phyloP scores from a whole-genome alignment of 2,329 filamentous ascomycete genomes.

The Leptographium wingfieldii region DNA sequence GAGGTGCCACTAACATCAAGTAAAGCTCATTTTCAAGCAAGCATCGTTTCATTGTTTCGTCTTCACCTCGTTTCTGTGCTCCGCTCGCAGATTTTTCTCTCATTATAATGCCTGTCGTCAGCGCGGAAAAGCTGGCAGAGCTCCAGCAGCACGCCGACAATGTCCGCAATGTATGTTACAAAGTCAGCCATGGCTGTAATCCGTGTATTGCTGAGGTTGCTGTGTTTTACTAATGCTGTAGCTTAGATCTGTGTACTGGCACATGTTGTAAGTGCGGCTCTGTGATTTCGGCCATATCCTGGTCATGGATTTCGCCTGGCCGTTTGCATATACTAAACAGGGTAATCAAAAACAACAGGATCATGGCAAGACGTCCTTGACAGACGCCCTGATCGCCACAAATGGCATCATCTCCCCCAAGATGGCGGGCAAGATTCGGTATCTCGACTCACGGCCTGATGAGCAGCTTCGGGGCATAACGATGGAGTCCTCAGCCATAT shows the following conservation, averaged over 20 bases:
- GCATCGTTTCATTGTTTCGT: not conserved
- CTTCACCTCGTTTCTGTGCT: not conserved
- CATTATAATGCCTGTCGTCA: conserved; percentile 71
- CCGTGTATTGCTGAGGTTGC: not conserved
- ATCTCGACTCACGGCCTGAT: conserved; percentile 90
- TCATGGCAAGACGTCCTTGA: conserved; percentile 96
- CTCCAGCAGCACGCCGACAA: conserved; percentile 80
- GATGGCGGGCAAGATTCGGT: conserved; percentile 92
- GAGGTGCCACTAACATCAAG: not conserved
- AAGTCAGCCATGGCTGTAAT: not conserved
- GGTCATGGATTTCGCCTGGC: not conserved
- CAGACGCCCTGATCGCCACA: conserved; percentile 89
- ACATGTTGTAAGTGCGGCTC: conserved; percentile 45
- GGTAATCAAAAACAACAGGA: conserved; percentile 32
- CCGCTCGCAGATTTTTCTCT: not conserved
- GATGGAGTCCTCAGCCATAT: conserved; percentile 99
- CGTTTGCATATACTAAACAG: not conserved
- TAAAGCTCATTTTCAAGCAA: not conserved
- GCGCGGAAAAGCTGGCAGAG: conserved; percentile 76
- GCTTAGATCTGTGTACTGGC: conserved; percentile 77
- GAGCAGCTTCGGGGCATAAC: conserved; percentile 94
- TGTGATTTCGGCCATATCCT: not conserved
- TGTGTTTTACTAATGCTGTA: not conserved
- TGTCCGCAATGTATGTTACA: conserved; percentile 68
- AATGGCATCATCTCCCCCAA: conserved; percentile 99